These are phyloP conservation scores for Vitis rupestris DNA, from an alignment of 164 flowering plant genomes.

Conservation along the genomic window DNA sequence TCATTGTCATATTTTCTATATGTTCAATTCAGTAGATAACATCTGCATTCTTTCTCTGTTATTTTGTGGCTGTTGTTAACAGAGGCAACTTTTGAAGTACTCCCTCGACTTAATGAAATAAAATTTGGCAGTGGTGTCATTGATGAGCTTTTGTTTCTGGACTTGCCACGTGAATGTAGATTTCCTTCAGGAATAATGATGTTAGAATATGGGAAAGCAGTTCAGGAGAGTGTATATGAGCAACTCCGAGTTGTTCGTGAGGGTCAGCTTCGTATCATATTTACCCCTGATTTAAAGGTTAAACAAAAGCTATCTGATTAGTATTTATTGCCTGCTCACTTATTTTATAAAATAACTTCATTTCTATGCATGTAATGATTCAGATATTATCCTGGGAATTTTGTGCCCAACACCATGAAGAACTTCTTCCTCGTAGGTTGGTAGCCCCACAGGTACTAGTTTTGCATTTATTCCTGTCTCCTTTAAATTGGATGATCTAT, in stretches of 20 bases:
- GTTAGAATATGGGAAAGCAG: slow-evolving; percentile 90
- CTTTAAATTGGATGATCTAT: background rate
- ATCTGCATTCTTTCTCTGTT: background rate
- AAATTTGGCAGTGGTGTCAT: slow-evolving; percentile 92
- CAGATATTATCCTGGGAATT: slow-evolving; percentile 97
- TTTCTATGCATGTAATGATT: background rate
- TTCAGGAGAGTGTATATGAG: slow-evolving; percentile 96
- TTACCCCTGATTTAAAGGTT: slow-evolving; percentile 85
- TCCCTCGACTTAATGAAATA: slow-evolving; percentile 94
- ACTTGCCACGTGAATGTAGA: slow-evolving; percentile 80
- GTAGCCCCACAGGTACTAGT: slow-evolving; percentile 82
- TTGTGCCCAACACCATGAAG: slow-evolving; percentile 96
- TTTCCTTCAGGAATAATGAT: slow-evolving; percentile 81
- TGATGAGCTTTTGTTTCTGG: slow-evolving; percentile 92
- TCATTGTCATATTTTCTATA: too few relatives aligned
- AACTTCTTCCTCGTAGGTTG: slow-evolving; percentile 84
- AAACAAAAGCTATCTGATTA: slow-evolving; percentile 1
- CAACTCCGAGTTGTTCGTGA: slow-evolving; percentile 94
- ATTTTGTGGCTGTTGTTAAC: slow-evolving; percentile 16
- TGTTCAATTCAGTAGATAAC: too few relatives aligned
- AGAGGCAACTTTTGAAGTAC: slow-evolving; percentile 95
- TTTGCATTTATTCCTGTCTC: slow-evolving; percentile 3
- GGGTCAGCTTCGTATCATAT: slow-evolving; percentile 88
- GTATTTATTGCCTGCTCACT: background rate
- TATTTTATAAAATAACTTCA: background rate